phyloP scores from a whole-genome alignment of 495 filamentous ascomycete genomes.

The Cladorrhinum samala region DNA sequence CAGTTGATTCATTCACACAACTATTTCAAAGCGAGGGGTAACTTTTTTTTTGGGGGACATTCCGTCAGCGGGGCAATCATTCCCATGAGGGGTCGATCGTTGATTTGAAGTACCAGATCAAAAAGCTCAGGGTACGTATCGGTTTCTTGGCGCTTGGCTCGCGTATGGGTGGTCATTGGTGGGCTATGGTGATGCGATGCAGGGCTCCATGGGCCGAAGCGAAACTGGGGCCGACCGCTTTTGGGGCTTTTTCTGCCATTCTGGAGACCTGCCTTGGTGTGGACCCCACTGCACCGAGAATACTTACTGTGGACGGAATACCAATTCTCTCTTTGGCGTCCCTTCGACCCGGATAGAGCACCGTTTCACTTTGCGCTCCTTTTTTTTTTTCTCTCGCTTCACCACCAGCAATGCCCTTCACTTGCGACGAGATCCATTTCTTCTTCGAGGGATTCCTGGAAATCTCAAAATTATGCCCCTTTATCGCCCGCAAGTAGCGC shows the following conservation, averaged over 20 bases:
- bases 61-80: constrained; percentile 22
- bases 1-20: too few species aligned
- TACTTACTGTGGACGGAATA: neutral
- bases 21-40: too few species aligned
- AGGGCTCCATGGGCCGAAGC: constrained; percentile 9
- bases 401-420: too few species aligned
- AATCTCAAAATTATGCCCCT: too few species aligned
- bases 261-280: neutral
- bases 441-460: too few species aligned
- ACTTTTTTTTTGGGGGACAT: constrained; percentile 1
- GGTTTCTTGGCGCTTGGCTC: constrained; percentile 5
- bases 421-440: too few species aligned
- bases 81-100: neutral
- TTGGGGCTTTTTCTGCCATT: constrained; percentile 5
- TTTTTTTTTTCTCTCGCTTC: neutral
- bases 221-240: constrained; percentile 8
- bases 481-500: too few species aligned
- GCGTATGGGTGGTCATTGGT: constrained; percentile 6
- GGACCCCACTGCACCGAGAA: constrained; percentile 27
- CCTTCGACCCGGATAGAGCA: neutral
- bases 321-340: constrained; percentile 12
- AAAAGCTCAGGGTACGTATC: constrained; percentile 5
- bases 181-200: constrained; percentile 3
- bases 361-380: neutral
- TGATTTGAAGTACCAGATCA: neutral